These are phyloP conservation scores for Tricholoma sp. DNA, from an alignment of 768 basidiomycete species.

Conservation along the genomic window DNA sequence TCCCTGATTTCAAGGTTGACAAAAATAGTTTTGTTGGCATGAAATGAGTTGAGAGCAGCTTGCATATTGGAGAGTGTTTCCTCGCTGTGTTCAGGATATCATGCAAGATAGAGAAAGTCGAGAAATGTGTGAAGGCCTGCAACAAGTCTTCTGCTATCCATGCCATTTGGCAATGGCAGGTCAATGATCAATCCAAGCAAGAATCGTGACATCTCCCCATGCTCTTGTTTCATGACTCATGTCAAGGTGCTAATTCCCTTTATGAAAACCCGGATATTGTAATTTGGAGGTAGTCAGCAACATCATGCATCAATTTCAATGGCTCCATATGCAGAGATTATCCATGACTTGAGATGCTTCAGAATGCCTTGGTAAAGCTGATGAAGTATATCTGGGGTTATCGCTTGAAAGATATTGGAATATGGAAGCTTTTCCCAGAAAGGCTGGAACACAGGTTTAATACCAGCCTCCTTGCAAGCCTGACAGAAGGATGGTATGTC, in stretches of 20 bases:
- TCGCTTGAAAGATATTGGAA: too few relatives aligned
- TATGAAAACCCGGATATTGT: too few relatives aligned
- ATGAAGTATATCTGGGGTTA: too few relatives aligned
- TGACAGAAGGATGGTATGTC: slow-evolving; percentile 8
- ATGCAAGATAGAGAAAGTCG: slow-evolving; percentile 34
- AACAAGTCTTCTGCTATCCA: slow-evolving; percentile 10
- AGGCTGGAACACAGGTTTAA: slow-evolving; percentile 19
- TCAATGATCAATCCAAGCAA: slow-evolving; percentile 24
- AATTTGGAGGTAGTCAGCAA: too few relatives aligned
- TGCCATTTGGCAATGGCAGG: slow-evolving; percentile 10
- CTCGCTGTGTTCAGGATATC: slow-evolving; percentile 24
- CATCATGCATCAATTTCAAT: too few relatives aligned
- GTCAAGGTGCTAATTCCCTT: too few relatives aligned
- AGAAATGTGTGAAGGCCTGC: slow-evolving; percentile 24
- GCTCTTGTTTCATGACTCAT: too few relatives aligned
- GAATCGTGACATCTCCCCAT: too few relatives aligned
- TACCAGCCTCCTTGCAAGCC: slow-evolving; percentile 11
- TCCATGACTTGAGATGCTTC: slow-evolving; percentile 27
- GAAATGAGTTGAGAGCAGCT: not conserved
- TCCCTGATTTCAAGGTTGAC: not conserved
- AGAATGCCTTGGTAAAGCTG: too few relatives aligned
- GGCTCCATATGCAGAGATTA: slow-evolving; percentile 4
- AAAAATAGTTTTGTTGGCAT: not conserved
- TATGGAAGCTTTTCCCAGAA: too few relatives aligned
- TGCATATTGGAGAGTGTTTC: slow-evolving; percentile 19